Evolutionary conservation across 225 moss, liverwort and hornwort genomes (phyloP), one percentile per base, ranked within the genome.

Genomic region (Polytrichum formosum): DNA sequence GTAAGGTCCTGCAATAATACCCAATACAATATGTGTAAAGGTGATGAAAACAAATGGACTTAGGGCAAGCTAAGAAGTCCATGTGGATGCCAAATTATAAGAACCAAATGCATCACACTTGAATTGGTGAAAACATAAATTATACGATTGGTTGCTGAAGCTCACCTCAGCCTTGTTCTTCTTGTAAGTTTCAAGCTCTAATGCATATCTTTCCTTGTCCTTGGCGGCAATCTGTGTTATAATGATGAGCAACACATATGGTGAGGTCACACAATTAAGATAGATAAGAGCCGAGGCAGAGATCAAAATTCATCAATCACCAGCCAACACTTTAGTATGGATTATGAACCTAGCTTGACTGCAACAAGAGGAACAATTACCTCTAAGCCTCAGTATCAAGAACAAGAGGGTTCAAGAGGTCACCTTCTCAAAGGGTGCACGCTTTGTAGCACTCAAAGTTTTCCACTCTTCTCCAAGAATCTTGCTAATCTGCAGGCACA

Each of bases 381-480:
- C 46, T 37, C 37, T 46, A 13, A 16, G 46, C 46, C 46, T 13
- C 3, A 4, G 37, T 2, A 35, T 13, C 13, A 46, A 2, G 35
- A 35, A 35, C 8, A 8, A 35, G 35, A 8, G 9, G 8, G 5
- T 27, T 6, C 21, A 20, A 58, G 58, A 58, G 3, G 7, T 9
- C 9, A 90, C 93, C 80, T 89, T 83, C 29, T 96, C 90, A 66
- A 86, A 96, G 2, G 90, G 91, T 37, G 72, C 76, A 53, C 89
- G 82, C 61, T 80, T 72, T 22, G 69, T 65, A 64, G 87, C 77
- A 73, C 82, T 88, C 66, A 93, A 67, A 1, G 20, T 66, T 75
- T 91, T 96, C 96, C 96, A 96, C 67, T 96, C 93, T 73, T 96
- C 96, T 33, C 93, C 93, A 21, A 96, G 76, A 31, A 83, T 87